These are phyloP conservation scores for Heliamphora pulchella DNA, from an alignment of 179 eudicot species.

Conservation along the genomic window DNA sequence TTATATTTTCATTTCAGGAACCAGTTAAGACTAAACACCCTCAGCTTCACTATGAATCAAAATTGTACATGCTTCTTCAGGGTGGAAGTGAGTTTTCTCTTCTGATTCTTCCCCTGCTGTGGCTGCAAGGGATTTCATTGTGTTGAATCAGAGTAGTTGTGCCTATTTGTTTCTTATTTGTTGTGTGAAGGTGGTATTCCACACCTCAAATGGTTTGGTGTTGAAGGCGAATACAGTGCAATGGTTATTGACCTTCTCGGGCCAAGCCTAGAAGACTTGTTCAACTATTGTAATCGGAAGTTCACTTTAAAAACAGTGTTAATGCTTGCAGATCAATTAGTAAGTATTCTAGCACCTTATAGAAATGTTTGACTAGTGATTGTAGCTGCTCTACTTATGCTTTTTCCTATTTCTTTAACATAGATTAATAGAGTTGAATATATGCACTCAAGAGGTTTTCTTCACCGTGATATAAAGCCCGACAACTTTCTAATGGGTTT, in stretches of 20 bases:
- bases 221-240: conserved; percentile 76
- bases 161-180: conserved; percentile 1
- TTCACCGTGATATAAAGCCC: conserved; percentile 98
- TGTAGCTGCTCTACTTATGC: conserved; percentile 1
- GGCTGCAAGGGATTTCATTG: neutral
- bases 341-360: conserved; percentile 28
- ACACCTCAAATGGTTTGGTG: conserved; percentile 85
- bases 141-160: neutral
- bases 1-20: conserved; percentile 43
- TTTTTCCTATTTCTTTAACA: conserved; percentile 10
- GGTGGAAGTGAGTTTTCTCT: conserved; percentile 69
- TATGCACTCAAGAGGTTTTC: conserved; percentile 92
- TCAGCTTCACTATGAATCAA: conserved; percentile 89
- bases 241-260: conserved; percentile 99
- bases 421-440: conserved; percentile 91
- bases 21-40: conserved; percentile 89
- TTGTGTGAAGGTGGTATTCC: conserved; percentile 67
- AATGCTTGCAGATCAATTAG: conserved; percentile 98
- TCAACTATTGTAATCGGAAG: conserved; percentile 85
- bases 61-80: conserved; percentile 77
- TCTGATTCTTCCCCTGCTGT: neutral
- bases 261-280: conserved; percentile 88
- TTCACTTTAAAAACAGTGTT: conserved; percentile 77
- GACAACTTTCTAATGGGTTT: conserved; percentile 97
- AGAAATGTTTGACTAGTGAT: neutral